Conservation (phyloP, 805 yeast genomes). For the Saccharomycopsis sp. region DNA sequence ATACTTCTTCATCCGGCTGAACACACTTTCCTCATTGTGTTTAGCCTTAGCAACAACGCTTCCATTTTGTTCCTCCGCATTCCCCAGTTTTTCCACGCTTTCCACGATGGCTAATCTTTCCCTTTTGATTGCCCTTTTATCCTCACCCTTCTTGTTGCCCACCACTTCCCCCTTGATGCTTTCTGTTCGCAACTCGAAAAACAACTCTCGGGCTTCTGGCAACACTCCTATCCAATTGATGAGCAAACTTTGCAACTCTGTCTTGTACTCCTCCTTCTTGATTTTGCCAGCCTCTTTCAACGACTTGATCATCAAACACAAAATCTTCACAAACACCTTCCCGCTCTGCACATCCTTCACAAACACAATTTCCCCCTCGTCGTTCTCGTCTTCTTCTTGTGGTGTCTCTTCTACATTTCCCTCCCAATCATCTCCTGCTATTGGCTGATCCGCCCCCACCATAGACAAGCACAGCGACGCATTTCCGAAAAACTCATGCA, state of each 20-base stretch:
- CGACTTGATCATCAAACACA: conserved; percentile 55
- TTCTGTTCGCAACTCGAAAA: conserved; percentile 27
- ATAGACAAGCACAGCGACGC: conserved; percentile 37
- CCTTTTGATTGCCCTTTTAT: neutral
- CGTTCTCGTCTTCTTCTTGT: conserved; percentile 1
- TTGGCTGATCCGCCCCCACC: too few species aligned
- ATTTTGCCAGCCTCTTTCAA: conserved; percentile 39
- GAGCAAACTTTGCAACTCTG: conserved; percentile 51
- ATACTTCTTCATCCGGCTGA: too few species aligned
- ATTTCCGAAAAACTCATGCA: conserved; percentile 62
- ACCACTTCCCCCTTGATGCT: neutral
- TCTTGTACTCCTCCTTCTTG: conserved; percentile 32
- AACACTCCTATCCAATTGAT: conserved; percentile 56
- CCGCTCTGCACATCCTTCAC: conserved; percentile 1
- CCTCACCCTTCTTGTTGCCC: neutral
- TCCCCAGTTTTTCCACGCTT: neutral
- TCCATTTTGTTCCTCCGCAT: neutral
- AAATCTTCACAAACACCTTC: conserved; percentile 34
- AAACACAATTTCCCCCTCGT: neutral
- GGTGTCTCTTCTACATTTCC: conserved; percentile 6
- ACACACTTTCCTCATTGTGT: too few species aligned
- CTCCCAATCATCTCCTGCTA: conserved; percentile 29
- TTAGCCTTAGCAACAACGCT: too few species aligned
- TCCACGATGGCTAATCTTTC: neutral
- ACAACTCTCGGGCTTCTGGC: conserved; percentile 55